A percentile compares a stretch with the other conserved stretches of the same genome.
Conservation (phyloP, 768 basidiomycete species). For the Cystofilobasidium ferigula region DNA sequence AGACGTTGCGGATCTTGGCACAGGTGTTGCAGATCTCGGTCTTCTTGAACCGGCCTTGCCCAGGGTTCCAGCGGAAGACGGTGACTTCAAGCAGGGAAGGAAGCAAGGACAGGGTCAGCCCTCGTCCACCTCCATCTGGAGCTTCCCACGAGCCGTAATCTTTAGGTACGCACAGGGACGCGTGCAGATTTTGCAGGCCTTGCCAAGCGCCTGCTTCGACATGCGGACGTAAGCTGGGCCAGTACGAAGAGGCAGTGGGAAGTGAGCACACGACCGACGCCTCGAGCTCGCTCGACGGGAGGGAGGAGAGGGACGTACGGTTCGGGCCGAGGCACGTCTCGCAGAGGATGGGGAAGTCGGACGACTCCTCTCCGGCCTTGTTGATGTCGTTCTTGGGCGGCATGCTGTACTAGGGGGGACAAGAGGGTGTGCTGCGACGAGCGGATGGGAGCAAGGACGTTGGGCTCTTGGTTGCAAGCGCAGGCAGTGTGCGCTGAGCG, state of each 20-base stretch:
- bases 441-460: too few relatives aligned
- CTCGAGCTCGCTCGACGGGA: neutral
- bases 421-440: too few relatives aligned
- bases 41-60: constrained; percentile 85
- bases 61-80: constrained; percentile 95
- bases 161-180: constrained; percentile 80
- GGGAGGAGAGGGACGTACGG: constrained; percentile 49
- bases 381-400: constrained; percentile 73
- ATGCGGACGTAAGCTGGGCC: constrained; percentile 41
- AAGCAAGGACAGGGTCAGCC: too few relatives aligned
- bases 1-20: constrained; percentile 66
- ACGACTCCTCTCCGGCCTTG: constrained; percentile 68
- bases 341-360: constrained; percentile 50
- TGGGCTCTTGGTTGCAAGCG: too few relatives aligned
- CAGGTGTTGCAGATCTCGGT: constrained; percentile 42
- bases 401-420: too few relatives aligned
- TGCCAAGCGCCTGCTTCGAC: constrained; percentile 90
- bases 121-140: too few relatives aligned
- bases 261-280: constrained; percentile 4
- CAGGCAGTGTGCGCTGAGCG: too few relatives aligned
- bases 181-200: constrained; percentile 93
- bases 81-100: neutral
- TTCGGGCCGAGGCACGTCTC: constrained; percentile 81
- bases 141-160: too few relatives aligned
- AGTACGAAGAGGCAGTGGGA: neutral